These are phyloP conservation scores for Phallus indusiatus DNA, from an alignment of 768 basidiomycete species.

Conservation along the genomic window DNA sequence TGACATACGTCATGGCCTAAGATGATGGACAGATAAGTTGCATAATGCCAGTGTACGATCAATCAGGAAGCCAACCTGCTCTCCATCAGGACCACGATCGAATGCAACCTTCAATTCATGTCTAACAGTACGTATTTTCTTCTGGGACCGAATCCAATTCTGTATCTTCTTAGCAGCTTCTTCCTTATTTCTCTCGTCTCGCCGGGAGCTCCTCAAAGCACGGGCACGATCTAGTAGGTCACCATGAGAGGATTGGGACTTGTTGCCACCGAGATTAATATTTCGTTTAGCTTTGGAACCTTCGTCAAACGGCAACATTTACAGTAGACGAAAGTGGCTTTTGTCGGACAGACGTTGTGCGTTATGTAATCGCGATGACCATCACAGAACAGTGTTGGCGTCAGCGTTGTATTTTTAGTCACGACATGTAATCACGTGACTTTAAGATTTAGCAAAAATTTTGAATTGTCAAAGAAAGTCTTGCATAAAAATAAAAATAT, in stretches of 20 bases:
- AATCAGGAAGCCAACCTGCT: neutral
- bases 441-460: neutral
- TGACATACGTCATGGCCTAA: conserved; percentile 40
- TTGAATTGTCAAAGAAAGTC: neutral
- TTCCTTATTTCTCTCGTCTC: conserved; percentile 41
- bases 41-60: neutral
- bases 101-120: conserved; percentile 40
- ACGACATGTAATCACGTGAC: no score
- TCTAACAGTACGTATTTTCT: conserved; percentile 32
- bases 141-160: conserved; percentile 55
- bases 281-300: conserved; percentile 25
- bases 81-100: conserved; percentile 18
- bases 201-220: conserved; percentile 47
- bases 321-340: no score
- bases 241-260: conserved; percentile 38
- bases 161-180: conserved; percentile 58
- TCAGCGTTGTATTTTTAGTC: neutral
- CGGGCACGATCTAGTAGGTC: conserved; percentile 57
- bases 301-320: conserved; percentile 5
- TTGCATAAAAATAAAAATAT: no score
- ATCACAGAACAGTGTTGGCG: no score
- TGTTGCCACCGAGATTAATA: conserved; percentile 71
- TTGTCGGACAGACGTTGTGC: no score
- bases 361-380: no score
- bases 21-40: neutral